Evolutionary conservation across 352 stramenopile species (phyloP).

Genomic region (Phytopythium kandeliae): DNA sequence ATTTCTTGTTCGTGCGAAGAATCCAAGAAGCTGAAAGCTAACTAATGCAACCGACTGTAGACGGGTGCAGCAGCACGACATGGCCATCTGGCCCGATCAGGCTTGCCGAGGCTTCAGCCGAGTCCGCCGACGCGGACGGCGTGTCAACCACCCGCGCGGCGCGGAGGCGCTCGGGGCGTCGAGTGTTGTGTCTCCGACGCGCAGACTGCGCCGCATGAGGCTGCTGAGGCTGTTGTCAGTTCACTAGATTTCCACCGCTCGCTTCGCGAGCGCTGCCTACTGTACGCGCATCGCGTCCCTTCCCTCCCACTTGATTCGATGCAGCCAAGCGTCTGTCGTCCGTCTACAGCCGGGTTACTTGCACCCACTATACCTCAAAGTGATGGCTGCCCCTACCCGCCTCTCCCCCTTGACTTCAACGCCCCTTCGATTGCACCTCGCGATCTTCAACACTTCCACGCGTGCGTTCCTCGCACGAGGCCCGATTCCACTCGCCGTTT

Average conservation of each 20-base stretch:
- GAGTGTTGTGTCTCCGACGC: neutral
- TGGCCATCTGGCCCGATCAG: too few species aligned
- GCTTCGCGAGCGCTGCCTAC: too few species aligned
- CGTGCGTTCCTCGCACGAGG: neutral
- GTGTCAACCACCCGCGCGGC: too few species aligned
- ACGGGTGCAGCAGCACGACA: too few species aligned
- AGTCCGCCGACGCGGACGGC: too few species aligned
- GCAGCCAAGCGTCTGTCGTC: neutral
- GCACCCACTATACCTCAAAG: neutral
- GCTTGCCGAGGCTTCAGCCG: too few species aligned
- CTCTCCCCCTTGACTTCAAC: neutral
- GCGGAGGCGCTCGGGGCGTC: neutral
- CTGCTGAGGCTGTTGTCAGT: too few species aligned
- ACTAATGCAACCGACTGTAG: too few species aligned
- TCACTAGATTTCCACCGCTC: too few species aligned
- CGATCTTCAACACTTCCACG: slow-evolving; percentile 1
- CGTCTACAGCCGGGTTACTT: slow-evolving; percentile 2
- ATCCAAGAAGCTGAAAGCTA: too few species aligned
- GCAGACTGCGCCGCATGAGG: neutral
- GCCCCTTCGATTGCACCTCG: neutral
- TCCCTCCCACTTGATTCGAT: neutral
- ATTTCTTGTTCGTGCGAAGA: too few species aligned
- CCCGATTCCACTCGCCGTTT: slow-evolving; percentile 1
- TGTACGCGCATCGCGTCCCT: neutral
- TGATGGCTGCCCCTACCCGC: slow-evolving; percentile 2